A percentile compares a stretch with the other conserved stretches of the same genome.
Conservation (phyloP, 23 red algal species). For the Agarophyton chilense region DNA sequence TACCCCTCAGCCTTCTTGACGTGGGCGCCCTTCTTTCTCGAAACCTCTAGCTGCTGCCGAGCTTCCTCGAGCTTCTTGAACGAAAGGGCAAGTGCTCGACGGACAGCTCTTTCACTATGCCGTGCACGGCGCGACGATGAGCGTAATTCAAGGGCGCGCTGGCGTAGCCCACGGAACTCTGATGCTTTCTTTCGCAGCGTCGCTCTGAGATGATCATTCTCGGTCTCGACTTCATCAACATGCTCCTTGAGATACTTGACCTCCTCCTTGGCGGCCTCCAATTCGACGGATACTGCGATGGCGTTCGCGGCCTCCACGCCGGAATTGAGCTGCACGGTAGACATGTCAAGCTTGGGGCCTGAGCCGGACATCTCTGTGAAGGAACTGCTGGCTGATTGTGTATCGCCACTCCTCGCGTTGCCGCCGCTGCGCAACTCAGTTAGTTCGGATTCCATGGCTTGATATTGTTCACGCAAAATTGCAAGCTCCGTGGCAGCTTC, state of each 20-base stretch:
- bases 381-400: constrained; percentile 27
- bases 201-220: constrained; percentile 61
- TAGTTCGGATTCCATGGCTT: constrained; percentile 41
- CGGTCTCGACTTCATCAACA: constrained; percentile 63
- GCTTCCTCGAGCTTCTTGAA: constrained; percentile 63
- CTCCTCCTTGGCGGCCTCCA: constrained; percentile 50
- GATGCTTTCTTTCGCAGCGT: constrained; percentile 51
- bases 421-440: not conserved
- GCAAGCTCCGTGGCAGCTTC: constrained; percentile 74
- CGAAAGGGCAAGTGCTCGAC: constrained; percentile 20
- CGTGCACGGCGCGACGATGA: constrained; percentile 4
- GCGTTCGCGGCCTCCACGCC: constrained; percentile 22
- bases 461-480: constrained; percentile 49
- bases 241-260: constrained; percentile 66
- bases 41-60: constrained; percentile 41
- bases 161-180: constrained; percentile 50
- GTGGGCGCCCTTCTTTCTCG: constrained; percentile 71
- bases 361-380: constrained; percentile 46
- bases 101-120: constrained; percentile 44
- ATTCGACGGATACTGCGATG: constrained; percentile 35
- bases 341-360: not conserved
- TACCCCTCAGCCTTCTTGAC: constrained; percentile 61
- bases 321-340: constrained; percentile 7
- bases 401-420: not conserved
- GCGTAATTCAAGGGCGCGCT: constrained; percentile 39